Evolutionary conservation across 192 early-diverging fungal species (phyloP).

Genomic region (Gonapodya prolifera): DNA sequence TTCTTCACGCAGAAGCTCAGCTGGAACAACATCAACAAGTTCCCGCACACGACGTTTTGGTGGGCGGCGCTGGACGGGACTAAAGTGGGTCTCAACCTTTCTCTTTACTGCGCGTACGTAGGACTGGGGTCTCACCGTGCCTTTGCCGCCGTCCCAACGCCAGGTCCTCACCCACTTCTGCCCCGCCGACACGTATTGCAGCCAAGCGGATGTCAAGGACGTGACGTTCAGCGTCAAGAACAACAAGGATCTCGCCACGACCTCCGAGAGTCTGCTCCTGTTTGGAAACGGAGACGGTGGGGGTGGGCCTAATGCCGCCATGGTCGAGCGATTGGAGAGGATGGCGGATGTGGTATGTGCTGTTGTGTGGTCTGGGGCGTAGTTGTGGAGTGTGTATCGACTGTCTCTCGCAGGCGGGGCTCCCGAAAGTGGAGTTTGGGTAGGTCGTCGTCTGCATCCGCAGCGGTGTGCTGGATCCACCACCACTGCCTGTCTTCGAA

Average conservation of each 20-base stretch:
- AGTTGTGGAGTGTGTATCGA: background rate
- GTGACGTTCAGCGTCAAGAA: constrained; percentile 54
- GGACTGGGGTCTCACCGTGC: constrained; percentile 53
- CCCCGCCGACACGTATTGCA: constrained; percentile 77
- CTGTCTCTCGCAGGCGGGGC: constrained; percentile 41
- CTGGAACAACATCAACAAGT: constrained; percentile 99
- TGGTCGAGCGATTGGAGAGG: constrained; percentile 72
- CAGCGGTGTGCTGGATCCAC: no score
- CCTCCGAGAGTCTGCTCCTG: constrained; percentile 74
- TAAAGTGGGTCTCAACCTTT: background rate
- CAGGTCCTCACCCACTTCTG: constrained; percentile 81
- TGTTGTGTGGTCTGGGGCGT: constrained; percentile 9
- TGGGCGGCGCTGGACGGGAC: constrained; percentile 45
- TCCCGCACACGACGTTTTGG: constrained; percentile 90
- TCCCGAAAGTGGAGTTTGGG: constrained; percentile 58
- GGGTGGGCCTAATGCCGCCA: constrained; percentile 67
- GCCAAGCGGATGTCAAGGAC: constrained; percentile 40
- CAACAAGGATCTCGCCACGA: constrained; percentile 77
- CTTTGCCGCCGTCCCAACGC: no score
- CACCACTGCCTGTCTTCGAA: no score
- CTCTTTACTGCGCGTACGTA: background rate
- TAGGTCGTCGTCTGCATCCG: no score
- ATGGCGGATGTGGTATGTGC: constrained; percentile 46
- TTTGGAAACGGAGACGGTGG: constrained; percentile 97
- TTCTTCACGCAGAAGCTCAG: constrained; percentile 99